Evolutionary conservation across 1,284 basidiomycete species (phyloP).

Genomic region (Naganishia liquefaciens): DNA sequence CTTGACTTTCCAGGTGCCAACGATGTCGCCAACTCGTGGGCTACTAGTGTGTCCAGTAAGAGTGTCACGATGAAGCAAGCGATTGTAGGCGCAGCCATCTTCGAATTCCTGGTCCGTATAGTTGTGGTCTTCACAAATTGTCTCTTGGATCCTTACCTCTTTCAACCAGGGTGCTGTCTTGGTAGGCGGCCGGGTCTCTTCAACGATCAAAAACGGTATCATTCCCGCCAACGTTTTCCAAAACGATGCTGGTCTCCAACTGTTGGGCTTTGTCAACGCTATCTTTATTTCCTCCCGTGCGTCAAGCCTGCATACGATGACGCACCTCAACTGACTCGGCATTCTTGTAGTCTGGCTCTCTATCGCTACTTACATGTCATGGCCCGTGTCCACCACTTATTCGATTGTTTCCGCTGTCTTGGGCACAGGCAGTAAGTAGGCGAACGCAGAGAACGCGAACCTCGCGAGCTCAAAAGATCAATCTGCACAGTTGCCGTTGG

Average conservation of each 20-base stretch:
- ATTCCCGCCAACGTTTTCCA: constrained; percentile 48
- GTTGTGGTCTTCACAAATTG: background rate
- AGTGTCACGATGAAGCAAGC: constrained; percentile 57
- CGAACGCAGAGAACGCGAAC: too few species aligned
- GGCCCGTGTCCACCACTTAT: constrained; percentile 57
- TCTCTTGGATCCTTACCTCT: background rate
- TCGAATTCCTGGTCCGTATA: constrained; percentile 53
- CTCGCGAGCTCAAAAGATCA: background rate
- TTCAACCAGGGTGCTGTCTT: constrained; percentile 47
- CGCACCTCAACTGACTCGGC: background rate
- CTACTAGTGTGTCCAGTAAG: constrained; percentile 56
- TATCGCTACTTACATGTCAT: constrained; percentile 52
- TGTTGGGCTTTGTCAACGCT: constrained; percentile 57
- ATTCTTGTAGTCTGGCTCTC: constrained; percentile 50
- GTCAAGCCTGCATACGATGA: too few species aligned
- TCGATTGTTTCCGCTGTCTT: constrained; percentile 77
- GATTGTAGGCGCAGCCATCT: constrained; percentile 51
- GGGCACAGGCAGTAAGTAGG: constrained; percentile 60
- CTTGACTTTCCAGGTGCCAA: constrained; percentile 20
- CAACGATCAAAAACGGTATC: constrained; percentile 59
- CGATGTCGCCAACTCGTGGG: constrained; percentile 56
- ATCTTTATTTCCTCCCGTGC: constrained; percentile 47
- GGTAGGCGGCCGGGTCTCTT: constrained; percentile 55
- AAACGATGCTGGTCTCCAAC: constrained; percentile 54
- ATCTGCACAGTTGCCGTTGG: constrained; percentile 49